Base-by-base conservation (phyloP, 2,329 filamentous ascomycete genomes). In the Colletotrichum cordylinicola region DNA sequence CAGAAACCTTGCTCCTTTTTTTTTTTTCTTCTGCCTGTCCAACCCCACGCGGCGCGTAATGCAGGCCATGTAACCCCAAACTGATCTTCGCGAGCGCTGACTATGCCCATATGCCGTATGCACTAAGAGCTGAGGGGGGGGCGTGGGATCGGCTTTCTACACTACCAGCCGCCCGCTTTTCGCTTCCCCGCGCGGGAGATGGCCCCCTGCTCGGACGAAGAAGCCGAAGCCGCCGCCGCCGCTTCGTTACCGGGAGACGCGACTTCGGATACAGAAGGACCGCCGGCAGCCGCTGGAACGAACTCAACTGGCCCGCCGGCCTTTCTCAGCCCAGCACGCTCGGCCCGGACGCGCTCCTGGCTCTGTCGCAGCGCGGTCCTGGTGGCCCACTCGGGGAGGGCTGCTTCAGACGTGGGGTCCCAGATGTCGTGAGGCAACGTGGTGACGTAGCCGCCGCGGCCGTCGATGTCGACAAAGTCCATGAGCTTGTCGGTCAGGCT, bases 401-500 rank as follows among this genome's bases (percentile, higher is more conserved):
- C 86, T 3, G 81, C 81, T 29, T 67, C 68, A 9, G 71, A 74
- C 10, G 56, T 70, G 2, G 92, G 90, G 78, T 93, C 86, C 91
- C 92, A 94, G 8, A 93, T 78, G 4, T 90, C 88, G 2, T 83
- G 80, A 2, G 88, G 81, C 61, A 94, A 81, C 2, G 92, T 92
- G 8, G 92, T 94, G 37, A 87, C 87, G 82, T 96, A 96, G 84
- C 94, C 93, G 29, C 88, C 89, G 66, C 87, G 85, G 5, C 77
- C 82, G 43, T 86, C 85, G 62, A 88, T 79, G 27, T 83, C 86
- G 10, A 93, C 92, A 85, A 95, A 96, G 29, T 87, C 88, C 86
- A 95, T 88, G 71, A 96, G 87, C 84, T 94, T 95, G 77, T 94
- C 91, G 83, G 92, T 90, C 69, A 96, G 86, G 56, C 90, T 91